phyloP scores from a whole-genome alignment of 1,139 yeast species.

The Taphrina betulina region DNA sequence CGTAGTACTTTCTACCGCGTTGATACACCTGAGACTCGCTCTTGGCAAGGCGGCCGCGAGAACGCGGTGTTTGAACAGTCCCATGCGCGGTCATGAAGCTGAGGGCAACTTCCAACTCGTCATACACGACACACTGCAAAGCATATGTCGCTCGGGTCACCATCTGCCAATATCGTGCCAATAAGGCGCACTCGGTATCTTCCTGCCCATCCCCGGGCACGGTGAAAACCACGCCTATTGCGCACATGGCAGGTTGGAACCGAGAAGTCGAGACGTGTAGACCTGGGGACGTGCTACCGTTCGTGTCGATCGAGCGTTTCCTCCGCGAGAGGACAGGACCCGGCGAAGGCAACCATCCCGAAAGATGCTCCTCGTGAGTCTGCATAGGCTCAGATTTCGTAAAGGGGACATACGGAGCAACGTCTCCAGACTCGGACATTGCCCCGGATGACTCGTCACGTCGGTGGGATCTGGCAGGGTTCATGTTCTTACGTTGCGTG shows the following conservation, averaged over 20 bases:
- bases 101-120: constrained; percentile 8
- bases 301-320: constrained; percentile 21
- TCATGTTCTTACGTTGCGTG: not conserved
- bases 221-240: constrained; percentile 19
- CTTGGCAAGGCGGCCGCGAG: not conserved
- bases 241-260: constrained; percentile 28
- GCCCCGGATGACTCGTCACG: constrained; percentile 7
- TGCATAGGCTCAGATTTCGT: not conserved
- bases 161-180: constrained; percentile 29
- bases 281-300: constrained; percentile 28
- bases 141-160: constrained; percentile 31
- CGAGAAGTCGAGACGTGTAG: constrained; percentile 4
- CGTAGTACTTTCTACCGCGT: constrained; percentile 18
- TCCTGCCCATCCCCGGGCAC: constrained; percentile 29
- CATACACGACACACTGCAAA: constrained; percentile 19
- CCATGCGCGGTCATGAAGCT: constrained; percentile 15
- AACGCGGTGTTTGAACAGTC: constrained; percentile 11
- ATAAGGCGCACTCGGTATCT: constrained; percentile 13
- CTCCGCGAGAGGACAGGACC: constrained; percentile 25
- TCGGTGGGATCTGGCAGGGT: not conserved
- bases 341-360: constrained; percentile 29
- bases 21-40: constrained; percentile 18
- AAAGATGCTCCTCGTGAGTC: constrained; percentile 8
- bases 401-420: constrained; percentile 8
- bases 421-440: constrained; percentile 3